phyloP scores from a whole-genome alignment of 306 rosid genomes.

The Alnus glutinosa region DNA sequence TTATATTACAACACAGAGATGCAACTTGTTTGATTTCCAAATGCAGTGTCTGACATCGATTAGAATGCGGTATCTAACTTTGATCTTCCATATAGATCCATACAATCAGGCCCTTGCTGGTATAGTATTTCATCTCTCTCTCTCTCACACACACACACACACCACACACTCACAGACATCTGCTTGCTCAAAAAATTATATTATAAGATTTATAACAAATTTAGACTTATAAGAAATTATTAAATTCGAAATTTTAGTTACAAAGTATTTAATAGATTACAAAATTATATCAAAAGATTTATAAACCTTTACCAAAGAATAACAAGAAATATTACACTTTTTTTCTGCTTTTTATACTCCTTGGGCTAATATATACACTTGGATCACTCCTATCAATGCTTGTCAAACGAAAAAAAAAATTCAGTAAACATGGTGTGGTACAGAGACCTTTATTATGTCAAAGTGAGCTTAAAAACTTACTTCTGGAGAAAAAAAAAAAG shows the following conservation, averaged over 20 bases:
- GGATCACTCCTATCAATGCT: background rate
- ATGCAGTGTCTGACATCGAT: background rate
- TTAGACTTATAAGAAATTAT: no score
- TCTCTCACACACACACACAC: background rate
- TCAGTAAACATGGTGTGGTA: background rate
- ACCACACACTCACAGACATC: no score
- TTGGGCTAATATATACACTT: background rate
- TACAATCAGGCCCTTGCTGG: background rate
- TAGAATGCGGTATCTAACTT: no score
- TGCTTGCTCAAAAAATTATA: no score
- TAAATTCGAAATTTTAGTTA: no score
- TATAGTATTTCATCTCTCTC: background rate
- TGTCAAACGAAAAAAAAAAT: background rate
- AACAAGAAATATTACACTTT: no score
- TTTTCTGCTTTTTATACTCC: background rate
- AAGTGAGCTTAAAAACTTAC: background rate
- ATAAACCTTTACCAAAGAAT: background rate
- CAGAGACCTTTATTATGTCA: background rate
- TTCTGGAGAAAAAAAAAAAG: no score
- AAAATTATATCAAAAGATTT: background rate
- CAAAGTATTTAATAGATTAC: background rate
- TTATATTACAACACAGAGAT: background rate
- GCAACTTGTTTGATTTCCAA: background rate
- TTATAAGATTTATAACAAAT: no score
- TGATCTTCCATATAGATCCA: no score